These are phyloP conservation scores for Macrolepiota albuminosa DNA, from an alignment of 768 basidiomycete genomes.

Conservation along the genomic window DNA sequence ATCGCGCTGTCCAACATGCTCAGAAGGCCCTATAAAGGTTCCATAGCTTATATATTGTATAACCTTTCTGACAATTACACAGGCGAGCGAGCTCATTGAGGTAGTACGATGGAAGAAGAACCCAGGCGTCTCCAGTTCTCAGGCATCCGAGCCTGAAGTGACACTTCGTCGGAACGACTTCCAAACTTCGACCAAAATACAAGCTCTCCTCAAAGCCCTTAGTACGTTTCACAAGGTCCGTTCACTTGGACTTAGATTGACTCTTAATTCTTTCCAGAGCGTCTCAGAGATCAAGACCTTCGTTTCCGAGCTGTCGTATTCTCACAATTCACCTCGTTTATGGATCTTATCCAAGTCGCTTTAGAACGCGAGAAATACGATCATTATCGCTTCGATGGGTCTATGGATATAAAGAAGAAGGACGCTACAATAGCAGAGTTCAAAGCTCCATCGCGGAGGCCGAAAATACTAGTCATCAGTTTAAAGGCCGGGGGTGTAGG, in stretches of 20 bases:
- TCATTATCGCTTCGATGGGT: slow-evolving; percentile 85
- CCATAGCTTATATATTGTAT: neutral
- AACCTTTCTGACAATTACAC: neutral
- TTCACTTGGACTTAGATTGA: neutral
- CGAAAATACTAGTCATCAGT: slow-evolving; percentile 74
- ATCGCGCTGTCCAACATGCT: slow-evolving; percentile 78
- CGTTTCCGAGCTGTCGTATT: slow-evolving; percentile 83
- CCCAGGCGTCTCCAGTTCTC: slow-evolving; percentile 23
- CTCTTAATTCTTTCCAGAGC: slow-evolving; percentile 31
- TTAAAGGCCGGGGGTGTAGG: slow-evolving; percentile 93
- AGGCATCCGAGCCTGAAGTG: slow-evolving; percentile 38
- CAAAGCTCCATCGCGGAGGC: slow-evolving; percentile 59
- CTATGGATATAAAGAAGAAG: slow-evolving; percentile 84
- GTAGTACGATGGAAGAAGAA: slow-evolving; percentile 39
- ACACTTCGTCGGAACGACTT: slow-evolving; percentile 78
- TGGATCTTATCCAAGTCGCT: slow-evolving; percentile 73
- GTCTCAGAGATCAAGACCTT: slow-evolving; percentile 66
- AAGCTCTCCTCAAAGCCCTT: slow-evolving; percentile 74
- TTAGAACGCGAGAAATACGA: slow-evolving; percentile 65
- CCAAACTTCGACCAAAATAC: slow-evolving; percentile 85
- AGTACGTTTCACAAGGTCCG: slow-evolving; percentile 34
- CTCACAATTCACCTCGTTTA: slow-evolving; percentile 85
- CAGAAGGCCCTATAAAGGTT: slow-evolving; percentile 61
- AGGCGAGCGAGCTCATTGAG: slow-evolving; percentile 63
- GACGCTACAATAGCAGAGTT: slow-evolving; percentile 74